Evolutionary conservation across 2,329 filamentous ascomycete species (phyloP), one percentile per base, ranked within the genome.

Genomic region (Botrytis elliptica): DNA sequence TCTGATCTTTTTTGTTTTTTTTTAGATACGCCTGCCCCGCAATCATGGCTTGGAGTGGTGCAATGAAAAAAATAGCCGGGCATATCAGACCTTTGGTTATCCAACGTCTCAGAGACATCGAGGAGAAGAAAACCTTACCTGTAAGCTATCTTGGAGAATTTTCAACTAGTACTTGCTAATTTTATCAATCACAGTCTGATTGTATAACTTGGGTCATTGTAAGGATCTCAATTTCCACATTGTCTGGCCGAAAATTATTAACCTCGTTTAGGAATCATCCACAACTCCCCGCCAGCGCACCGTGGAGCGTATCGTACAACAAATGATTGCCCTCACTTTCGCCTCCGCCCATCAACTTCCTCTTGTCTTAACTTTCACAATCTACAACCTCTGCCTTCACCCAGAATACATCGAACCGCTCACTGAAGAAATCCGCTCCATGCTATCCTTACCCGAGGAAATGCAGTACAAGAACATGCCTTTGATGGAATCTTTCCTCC

Each of bases 321-420:
- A 52, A 68, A 68, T 68, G 22, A 68, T 68, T 4, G 65, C 65
- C 2, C 29, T 68, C 1, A 68, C 42, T 33, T 68, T 68, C 46
- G 65, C 65, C 20, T 68, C 65, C 29, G 42, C 65, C 46, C 42
- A 68, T 52, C 65, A 68, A 68, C 65, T 68, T 7, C 42, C 65
- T 2, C 42, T 68, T 1, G 65, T 52, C 4, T 25, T 68, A 16
- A 52, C 49, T 18, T 68, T 68, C 29, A 52, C 42, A 40, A 68
- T 68, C 22, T 55, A 68, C 65, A 68, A 68, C 12, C 65, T 68
- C 49, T 68, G 65, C 40, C 29, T 68, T 3, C 65, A 68, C 20
- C 65, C 65, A 18, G 46, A 52, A 68, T 68, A 68, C 65, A 68
- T 68, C 9, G 44, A 46, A 40, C 65, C 65, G 4, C 42, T 68